These are phyloP conservation scores for Pleurotus tuoliensis DNA, from an alignment of 768 basidiomycete species.

Conservation along the genomic window DNA sequence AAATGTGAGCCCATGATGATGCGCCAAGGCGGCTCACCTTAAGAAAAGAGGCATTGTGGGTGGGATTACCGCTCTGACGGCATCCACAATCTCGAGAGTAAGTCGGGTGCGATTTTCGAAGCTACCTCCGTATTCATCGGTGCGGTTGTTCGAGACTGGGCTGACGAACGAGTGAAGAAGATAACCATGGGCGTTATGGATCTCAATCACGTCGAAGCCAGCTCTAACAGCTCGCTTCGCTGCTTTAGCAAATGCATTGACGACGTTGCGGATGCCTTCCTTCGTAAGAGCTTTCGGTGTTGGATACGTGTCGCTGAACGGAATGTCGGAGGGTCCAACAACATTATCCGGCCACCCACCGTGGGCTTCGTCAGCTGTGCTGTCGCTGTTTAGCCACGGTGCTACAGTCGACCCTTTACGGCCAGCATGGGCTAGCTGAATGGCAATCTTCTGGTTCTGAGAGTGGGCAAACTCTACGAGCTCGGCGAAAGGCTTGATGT, in stretches of 20 bases:
- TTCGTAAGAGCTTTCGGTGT: conserved; percentile 52
- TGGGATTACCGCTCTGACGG: conserved; percentile 57
- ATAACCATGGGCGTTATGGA: conserved; percentile 66
- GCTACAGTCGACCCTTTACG: conserved; percentile 66
- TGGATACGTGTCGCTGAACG: conserved; percentile 38
- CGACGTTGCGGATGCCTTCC: conserved; percentile 54
- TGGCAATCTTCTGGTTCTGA: conserved; percentile 63
- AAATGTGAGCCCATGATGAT: background rate
- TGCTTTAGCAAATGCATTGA: conserved; percentile 50
- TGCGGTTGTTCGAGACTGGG: conserved; percentile 58
- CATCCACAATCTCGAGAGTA: conserved; percentile 59
- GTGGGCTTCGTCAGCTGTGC: conserved; percentile 28
- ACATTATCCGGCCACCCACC: conserved; percentile 56
- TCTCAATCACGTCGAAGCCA: conserved; percentile 60
- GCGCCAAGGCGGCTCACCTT: conserved; percentile 36
- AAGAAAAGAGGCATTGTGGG: conserved; percentile 66
- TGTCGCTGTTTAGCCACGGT: conserved; percentile 50
- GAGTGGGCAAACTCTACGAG: conserved; percentile 72
- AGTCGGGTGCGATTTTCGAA: conserved; percentile 68
- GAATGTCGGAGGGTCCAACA: conserved; percentile 52
- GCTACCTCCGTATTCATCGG: conserved; percentile 67
- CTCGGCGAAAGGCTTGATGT: conserved; percentile 39
- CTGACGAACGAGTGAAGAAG: conserved; percentile 54
- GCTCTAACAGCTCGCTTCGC: conserved; percentile 51
- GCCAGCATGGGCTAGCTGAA: conserved; percentile 76